Evolutionary conservation across 805 yeast species (phyloP).

Genomic region (Candida ipomoeae): DNA sequence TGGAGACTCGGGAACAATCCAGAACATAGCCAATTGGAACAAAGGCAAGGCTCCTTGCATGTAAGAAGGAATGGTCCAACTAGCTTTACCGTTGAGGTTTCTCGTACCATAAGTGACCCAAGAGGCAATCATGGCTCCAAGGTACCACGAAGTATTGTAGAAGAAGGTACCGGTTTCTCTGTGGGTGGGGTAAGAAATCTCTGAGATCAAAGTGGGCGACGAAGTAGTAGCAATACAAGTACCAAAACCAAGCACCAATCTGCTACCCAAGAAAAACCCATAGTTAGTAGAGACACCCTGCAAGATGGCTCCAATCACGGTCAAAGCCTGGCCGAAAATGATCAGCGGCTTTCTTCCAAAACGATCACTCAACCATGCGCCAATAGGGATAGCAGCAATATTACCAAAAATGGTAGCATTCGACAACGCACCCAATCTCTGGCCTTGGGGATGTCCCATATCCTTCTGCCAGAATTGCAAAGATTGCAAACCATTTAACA

Average conservation of each 20-base stretch:
- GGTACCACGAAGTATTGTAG: slow-evolving; percentile 49
- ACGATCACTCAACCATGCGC: slow-evolving; percentile 26
- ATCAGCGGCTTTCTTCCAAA: slow-evolving; percentile 39
- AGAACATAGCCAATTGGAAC: slow-evolving; percentile 27
- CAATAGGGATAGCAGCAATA: slow-evolving; percentile 23
- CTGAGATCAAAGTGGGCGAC: slow-evolving; percentile 49
- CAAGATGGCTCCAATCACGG: slow-evolving; percentile 33
- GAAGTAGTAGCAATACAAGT: slow-evolving; percentile 38
- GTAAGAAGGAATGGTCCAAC: slow-evolving; percentile 55
- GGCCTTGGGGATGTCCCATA: slow-evolving; percentile 25
- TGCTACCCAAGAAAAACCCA: slow-evolving; percentile 36
- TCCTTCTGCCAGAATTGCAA: slow-evolving; percentile 37
- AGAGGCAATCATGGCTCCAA: slow-evolving; percentile 52
- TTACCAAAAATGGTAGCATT: slow-evolving; percentile 34
- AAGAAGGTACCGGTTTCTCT: slow-evolving; percentile 33
- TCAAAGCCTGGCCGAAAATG: slow-evolving; percentile 23
- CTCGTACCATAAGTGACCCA: slow-evolving; percentile 49
- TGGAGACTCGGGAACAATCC: slow-evolving; percentile 46
- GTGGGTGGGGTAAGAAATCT: slow-evolving; percentile 44
- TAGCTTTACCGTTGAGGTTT: slow-evolving; percentile 18
- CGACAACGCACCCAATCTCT: slow-evolving; percentile 21
- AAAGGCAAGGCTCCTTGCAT: slow-evolving; percentile 48
- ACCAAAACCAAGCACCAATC: slow-evolving; percentile 50
- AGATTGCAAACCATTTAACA: slow-evolving; percentile 50
- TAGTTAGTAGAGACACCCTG: slow-evolving; percentile 36